These are phyloP conservation scores for Cucurbita pepo DNA, from an alignment of 306 rosid species.

Conservation along the genomic window DNA sequence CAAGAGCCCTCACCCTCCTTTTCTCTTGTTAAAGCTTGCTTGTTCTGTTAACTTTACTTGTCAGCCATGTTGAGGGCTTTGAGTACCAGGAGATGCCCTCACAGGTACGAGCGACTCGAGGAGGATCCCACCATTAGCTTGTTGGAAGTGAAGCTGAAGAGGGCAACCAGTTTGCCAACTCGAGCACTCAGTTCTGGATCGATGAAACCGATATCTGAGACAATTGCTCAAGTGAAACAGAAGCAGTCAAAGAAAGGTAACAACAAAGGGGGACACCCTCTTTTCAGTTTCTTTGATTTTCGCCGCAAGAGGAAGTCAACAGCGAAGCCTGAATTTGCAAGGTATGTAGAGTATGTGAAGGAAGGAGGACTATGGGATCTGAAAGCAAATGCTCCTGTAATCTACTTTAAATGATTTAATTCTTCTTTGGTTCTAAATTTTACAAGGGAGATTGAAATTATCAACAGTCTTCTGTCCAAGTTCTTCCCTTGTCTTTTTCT, in stretches of 20 bases:
- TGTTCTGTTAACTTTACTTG: background rate
- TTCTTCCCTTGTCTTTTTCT: background rate
- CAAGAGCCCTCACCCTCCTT: background rate
- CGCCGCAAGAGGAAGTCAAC: conserved; percentile 40
- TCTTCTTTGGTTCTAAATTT: background rate
- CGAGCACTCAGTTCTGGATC: conserved; percentile 1
- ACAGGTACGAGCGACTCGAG: conserved; percentile 30
- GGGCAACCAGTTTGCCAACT: conserved; percentile 32
- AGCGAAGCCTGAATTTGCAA: conserved; percentile 39
- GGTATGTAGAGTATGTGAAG: conserved; percentile 47
- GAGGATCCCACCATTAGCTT: conserved; percentile 20
- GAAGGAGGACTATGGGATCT: conserved; percentile 61
- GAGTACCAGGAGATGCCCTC: conserved; percentile 20
- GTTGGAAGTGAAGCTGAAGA: conserved; percentile 28
- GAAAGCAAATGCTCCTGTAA: conserved; percentile 34
- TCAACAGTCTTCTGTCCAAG: background rate
- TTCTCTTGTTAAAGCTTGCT: background rate
- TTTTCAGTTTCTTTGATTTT: conserved; percentile 25
- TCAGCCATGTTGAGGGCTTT: conserved; percentile 31
- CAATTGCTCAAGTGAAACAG: conserved; percentile 18
- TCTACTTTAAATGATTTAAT: conserved; percentile 26
- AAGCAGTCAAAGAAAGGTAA: conserved; percentile 28
- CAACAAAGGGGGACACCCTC: conserved; percentile 28
- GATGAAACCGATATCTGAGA: background rate
- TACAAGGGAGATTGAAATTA: background rate